Conservation (phyloP, 306 rosid genomes). For the Prunus campanulata region DNA sequence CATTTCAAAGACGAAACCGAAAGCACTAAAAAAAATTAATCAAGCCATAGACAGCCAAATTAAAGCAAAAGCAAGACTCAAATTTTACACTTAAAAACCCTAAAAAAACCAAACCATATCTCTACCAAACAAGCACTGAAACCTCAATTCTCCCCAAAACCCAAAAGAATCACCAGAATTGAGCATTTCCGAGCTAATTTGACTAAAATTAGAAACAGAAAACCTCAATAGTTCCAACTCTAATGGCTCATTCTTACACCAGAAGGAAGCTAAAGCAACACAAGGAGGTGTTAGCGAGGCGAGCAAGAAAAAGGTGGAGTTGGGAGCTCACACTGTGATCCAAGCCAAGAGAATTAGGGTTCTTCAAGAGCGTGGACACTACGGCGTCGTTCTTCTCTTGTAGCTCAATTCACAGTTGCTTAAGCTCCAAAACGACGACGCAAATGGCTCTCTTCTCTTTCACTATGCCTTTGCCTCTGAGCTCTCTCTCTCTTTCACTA, state of each 20-base stretch:
- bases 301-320: neutral
- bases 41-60: neutral
- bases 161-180: constrained; percentile 5
- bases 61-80: constrained; percentile 1
- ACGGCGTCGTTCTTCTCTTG: constrained; percentile 25
- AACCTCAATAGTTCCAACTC: neutral
- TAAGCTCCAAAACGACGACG: constrained; percentile 27
- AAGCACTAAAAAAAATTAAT: neutral
- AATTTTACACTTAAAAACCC: constrained; percentile 11
- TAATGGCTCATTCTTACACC: constrained; percentile 8
- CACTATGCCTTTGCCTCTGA: constrained; percentile 6
- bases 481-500: neutral
- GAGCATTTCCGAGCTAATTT: neutral
- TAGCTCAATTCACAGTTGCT: constrained; percentile 2
- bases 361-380: constrained; percentile 8
- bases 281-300: neutral
- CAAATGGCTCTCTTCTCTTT: constrained; percentile 13
- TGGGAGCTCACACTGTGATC: constrained; percentile 31
- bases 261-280: constrained; percentile 15
- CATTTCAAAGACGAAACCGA: neutral
- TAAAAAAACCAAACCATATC: constrained; percentile 10
- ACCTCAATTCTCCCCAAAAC: constrained; percentile 9
- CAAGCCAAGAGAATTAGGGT: constrained; percentile 20
- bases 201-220: constrained; percentile 12
- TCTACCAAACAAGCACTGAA: constrained; percentile 6